These are phyloP conservation scores for Flaveria linearis DNA, from an alignment of 129 eudicot species.

Conservation along the genomic window DNA sequence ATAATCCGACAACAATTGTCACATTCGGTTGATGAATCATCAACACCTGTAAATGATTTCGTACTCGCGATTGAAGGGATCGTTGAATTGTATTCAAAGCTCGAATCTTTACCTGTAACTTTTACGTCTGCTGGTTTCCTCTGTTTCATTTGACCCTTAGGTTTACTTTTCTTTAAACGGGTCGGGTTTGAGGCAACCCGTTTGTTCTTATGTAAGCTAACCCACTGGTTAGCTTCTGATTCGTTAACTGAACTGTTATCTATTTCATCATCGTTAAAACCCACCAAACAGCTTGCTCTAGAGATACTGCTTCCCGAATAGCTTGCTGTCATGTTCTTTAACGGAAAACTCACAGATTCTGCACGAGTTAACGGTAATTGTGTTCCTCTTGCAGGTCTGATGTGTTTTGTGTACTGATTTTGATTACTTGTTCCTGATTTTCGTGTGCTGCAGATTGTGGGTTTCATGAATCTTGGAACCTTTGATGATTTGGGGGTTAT, in stretches of 20 bases:
- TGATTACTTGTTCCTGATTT: slow-evolving; percentile 39
- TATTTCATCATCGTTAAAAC: slow-evolving; percentile 25
- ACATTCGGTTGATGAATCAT: slow-evolving; percentile 34
- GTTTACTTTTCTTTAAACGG: slow-evolving; percentile 22
- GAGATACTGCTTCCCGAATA: slow-evolving; percentile 44
- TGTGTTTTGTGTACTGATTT: slow-evolving; percentile 21
- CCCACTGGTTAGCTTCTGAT: slow-evolving; percentile 27
- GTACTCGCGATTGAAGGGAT: slow-evolving; percentile 17
- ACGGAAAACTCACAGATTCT: slow-evolving; percentile 45
- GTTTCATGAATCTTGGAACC: slow-evolving; percentile 45
- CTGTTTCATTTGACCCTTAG: not conserved
- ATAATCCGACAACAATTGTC: slow-evolving; percentile 23
- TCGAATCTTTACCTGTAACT: slow-evolving; percentile 19
- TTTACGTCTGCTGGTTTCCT: slow-evolving; percentile 5
- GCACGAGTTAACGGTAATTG: slow-evolving; percentile 34
- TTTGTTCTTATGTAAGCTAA: slow-evolving; percentile 22
- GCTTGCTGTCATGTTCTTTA: slow-evolving; percentile 39
- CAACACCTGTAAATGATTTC: slow-evolving; percentile 14
- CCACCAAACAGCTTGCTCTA: slow-evolving; percentile 41
- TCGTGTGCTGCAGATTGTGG: slow-evolving; percentile 45
- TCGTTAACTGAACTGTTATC: slow-evolving; percentile 16
- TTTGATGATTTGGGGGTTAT: slow-evolving; percentile 14
- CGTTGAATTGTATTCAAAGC: slow-evolving; percentile 12
- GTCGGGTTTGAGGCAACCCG: slow-evolving; percentile 33
- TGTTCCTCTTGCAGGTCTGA: slow-evolving; percentile 34